These are phyloP conservation scores for Sarocladium oryzae DNA, from an alignment of 2,329 filamentous ascomycete genomes.

Conservation along the genomic window DNA sequence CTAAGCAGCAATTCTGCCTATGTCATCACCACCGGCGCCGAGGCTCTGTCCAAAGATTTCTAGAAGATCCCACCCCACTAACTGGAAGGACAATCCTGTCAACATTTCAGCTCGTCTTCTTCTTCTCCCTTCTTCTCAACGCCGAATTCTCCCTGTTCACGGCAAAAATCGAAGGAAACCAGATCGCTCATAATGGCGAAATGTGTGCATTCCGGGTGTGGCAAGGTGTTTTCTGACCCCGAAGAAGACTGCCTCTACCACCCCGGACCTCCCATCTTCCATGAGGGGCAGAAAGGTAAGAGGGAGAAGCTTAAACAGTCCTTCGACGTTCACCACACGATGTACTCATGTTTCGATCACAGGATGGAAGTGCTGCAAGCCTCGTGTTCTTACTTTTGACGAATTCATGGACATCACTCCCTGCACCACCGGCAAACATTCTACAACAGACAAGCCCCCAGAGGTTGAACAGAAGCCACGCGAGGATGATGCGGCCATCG, in stretches of 20 bases:
- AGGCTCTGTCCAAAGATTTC: slow-evolving; percentile 21
- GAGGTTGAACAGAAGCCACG: slow-evolving; percentile 53
- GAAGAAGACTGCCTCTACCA: slow-evolving; percentile 87
- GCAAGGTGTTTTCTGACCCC: slow-evolving; percentile 75
- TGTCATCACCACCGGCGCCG: slow-evolving; percentile 9
- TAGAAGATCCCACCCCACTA: slow-evolving; percentile 35
- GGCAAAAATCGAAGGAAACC: no score
- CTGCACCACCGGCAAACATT: slow-evolving; percentile 90
- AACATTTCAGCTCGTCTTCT: background rate
- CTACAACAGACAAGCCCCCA: slow-evolving; percentile 68
- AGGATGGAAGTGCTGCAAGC: slow-evolving; percentile 99
- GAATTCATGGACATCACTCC: slow-evolving; percentile 92
- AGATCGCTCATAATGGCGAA: slow-evolving; percentile 56
- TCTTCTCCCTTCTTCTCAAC: background rate
- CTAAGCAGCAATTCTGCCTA: background rate
- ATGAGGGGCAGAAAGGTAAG: slow-evolving; percentile 96
- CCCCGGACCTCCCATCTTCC: slow-evolving; percentile 88
- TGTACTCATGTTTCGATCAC: slow-evolving; percentile 8
- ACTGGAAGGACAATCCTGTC: background rate
- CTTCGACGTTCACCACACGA: background rate
- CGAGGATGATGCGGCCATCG: slow-evolving; percentile 34
- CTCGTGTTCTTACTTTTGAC: slow-evolving; percentile 92
- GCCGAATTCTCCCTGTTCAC: no score
- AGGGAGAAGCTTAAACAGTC: background rate
- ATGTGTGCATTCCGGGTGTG: slow-evolving; percentile 95